Conservation (phyloP, 202 grass and related monocot species). For the Brachypodium distachyon region DNA sequence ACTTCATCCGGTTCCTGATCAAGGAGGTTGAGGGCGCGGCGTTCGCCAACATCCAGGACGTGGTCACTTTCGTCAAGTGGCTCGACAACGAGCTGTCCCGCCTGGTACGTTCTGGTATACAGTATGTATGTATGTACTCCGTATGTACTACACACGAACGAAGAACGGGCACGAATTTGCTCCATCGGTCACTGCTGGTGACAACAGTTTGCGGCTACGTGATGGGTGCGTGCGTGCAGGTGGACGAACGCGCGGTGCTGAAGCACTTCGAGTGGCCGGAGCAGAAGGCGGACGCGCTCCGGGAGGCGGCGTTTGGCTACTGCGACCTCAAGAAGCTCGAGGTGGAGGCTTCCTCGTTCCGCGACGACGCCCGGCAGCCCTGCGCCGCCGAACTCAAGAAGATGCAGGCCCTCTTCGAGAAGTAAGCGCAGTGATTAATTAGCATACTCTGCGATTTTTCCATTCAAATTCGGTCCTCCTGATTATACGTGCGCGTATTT, state of each 20-base stretch:
- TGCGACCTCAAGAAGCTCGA: conserved; percentile 84
- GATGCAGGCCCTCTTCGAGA: conserved; percentile 89
- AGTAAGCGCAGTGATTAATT: conserved; percentile 32
- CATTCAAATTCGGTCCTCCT: not conserved
- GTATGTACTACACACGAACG: no score
- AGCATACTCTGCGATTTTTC: not conserved
- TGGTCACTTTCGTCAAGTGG: conserved; percentile 96
- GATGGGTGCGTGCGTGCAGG: conserved; percentile 21
- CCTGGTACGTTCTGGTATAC: conserved; percentile 56
- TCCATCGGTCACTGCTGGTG: not conserved
- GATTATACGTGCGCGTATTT: no score
- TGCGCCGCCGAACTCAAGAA: conserved; percentile 77
- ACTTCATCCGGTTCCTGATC: conserved; percentile 82
- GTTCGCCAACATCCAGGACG: conserved; percentile 73
- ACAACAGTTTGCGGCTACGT: not conserved
- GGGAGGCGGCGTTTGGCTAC: conserved; percentile 95
- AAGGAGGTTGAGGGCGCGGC: conserved; percentile 70
- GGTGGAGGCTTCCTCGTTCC: conserved; percentile 50
- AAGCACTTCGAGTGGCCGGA: conserved; percentile 99
- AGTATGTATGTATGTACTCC: no score
- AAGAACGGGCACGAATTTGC: not conserved
- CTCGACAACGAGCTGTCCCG: conserved; percentile 91
- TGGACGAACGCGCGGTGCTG: conserved; percentile 93
- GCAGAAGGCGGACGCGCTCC: conserved; percentile 92
- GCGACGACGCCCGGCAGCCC: conserved; percentile 54